Evolutionary conservation across 176 grass and related monocot species (phyloP), one percentile per base, ranked within the genome.

Genomic region (Phragmites australis): DNA sequence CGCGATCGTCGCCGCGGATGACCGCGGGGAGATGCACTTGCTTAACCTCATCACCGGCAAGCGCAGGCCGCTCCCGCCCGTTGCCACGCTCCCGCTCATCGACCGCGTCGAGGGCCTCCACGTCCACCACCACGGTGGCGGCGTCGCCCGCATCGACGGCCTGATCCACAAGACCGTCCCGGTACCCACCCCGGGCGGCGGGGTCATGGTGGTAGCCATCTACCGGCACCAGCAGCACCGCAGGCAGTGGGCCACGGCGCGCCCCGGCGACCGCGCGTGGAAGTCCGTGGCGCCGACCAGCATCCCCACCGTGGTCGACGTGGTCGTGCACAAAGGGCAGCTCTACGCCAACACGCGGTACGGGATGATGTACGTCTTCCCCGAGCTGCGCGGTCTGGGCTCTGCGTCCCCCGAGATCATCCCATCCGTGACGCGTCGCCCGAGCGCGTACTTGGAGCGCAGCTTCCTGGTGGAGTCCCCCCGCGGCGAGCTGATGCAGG

Each of bases 291-390:
- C 77, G 81, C 75, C 19, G 18, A 75, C 60, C 30, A 84, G 76
- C 87, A 84, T 88, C 75, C 87, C 69, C 19, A 23, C 75, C 2
- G 76, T 88, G 43, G 75, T 88, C 49, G 87, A 88, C 75, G 75
- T 88, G 68, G 68, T 63, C 6, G 51, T 84, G 25, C 81, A 84
- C 87, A 12, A 18, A 5, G 87, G 87, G 0, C 68, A 62, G 68
- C 87, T 88, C 32, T 84, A 88, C 81, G 81, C 87, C 61, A 88
- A 88, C 81, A 88, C 76, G 51, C 53, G 32, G 60, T 84, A 53
- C 61, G 75, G 81, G 60, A 42, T 88, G 59, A 82, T 84, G 31
- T 88, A 88, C 68, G 75, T 31, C 9, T 88, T 75, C 87, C 69
- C 68, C 2, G 87, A 88, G 87, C 75, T 88, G 4, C 52, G 55